These are phyloP conservation scores for Candolleomyces eurysporus DNA, from an alignment of 768 basidiomycete genomes.

Conservation along the genomic window DNA sequence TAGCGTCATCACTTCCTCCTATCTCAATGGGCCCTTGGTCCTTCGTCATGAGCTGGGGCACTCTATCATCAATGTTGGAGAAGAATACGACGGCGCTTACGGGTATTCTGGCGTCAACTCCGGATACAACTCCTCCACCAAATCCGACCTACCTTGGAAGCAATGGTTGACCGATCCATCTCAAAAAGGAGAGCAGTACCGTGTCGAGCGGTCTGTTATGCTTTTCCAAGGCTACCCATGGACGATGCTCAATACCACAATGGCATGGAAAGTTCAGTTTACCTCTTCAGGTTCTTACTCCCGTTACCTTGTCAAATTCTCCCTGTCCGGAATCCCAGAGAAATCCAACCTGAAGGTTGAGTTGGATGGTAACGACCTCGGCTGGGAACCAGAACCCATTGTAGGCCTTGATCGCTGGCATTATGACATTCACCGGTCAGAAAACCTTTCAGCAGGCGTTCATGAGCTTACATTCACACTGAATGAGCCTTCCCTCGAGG, in stretches of 20 bases:
- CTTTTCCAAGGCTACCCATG: constrained; percentile 75
- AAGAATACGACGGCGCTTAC: constrained; percentile 80
- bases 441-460: constrained; percentile 41
- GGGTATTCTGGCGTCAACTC: constrained; percentile 74
- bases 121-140: constrained; percentile 29
- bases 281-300: constrained; percentile 62
- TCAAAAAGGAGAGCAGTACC: constrained; percentile 17
- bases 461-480: constrained; percentile 64
- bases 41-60: constrained; percentile 81
- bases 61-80: constrained; percentile 77
- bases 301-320: constrained; percentile 64
- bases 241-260: constrained; percentile 62
- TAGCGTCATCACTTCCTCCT: constrained; percentile 53
- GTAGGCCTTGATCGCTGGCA: constrained; percentile 76
- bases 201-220: constrained; percentile 70
- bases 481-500: constrained; percentile 43
- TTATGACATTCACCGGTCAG: constrained; percentile 54
- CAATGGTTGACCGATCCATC: constrained; percentile 55
- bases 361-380: constrained; percentile 59
- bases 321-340: constrained; percentile 66
- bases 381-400: constrained; percentile 52
- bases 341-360: constrained; percentile 51
- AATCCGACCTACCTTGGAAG: constrained; percentile 50
- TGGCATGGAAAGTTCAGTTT: constrained; percentile 61
- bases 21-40: constrained; percentile 70